These are phyloP conservation scores for Podaxis sp. DNA, from an alignment of 768 basidiomycete genomes.

Conservation along the genomic window DNA sequence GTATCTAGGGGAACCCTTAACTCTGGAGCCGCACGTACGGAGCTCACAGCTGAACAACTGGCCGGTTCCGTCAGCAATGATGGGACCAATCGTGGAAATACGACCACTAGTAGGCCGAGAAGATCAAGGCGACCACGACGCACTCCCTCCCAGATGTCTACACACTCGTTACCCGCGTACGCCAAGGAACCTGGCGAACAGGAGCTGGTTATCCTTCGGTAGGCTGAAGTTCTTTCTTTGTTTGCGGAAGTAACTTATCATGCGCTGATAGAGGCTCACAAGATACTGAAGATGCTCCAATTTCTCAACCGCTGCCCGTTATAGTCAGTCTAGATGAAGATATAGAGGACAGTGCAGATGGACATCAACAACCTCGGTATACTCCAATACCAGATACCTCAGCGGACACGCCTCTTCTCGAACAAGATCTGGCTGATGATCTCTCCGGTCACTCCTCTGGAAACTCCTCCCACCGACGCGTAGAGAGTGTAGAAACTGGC, in stretches of 20 bases:
- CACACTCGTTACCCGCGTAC: conserved; percentile 73
- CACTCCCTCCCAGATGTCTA: conserved; percentile 81
- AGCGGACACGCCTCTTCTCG: conserved; percentile 42
- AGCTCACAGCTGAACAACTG: conserved; percentile 59
- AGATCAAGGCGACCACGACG: conserved; percentile 45
- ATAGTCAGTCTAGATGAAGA: conserved; percentile 40
- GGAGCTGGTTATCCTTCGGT: conserved; percentile 71
- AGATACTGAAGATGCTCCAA: conserved; percentile 54
- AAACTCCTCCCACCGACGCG: conserved; percentile 22
- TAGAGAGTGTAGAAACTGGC: conserved; percentile 28
- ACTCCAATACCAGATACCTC: conserved; percentile 39
- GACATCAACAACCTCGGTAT: conserved; percentile 34
- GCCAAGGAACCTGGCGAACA: conserved; percentile 84
- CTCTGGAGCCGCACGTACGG: conserved; percentile 15
- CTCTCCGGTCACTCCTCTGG: conserved; percentile 20
- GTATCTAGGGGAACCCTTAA: conserved; percentile 7
- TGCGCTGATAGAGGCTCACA: conserved; percentile 38
- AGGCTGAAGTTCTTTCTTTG: conserved; percentile 15
- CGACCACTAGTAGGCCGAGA: conserved; percentile 22
- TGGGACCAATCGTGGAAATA: conserved; percentile 24
- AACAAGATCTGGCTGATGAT: conserved; percentile 28
- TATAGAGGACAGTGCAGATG: conserved; percentile 29
- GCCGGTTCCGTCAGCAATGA: conserved; percentile 40
- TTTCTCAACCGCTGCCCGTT: conserved; percentile 37
- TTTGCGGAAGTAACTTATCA: not conserved